Base-by-base conservation (phyloP, 2,329 filamentous ascomycete genomes). In the Beauveria brongniartii region DNA sequence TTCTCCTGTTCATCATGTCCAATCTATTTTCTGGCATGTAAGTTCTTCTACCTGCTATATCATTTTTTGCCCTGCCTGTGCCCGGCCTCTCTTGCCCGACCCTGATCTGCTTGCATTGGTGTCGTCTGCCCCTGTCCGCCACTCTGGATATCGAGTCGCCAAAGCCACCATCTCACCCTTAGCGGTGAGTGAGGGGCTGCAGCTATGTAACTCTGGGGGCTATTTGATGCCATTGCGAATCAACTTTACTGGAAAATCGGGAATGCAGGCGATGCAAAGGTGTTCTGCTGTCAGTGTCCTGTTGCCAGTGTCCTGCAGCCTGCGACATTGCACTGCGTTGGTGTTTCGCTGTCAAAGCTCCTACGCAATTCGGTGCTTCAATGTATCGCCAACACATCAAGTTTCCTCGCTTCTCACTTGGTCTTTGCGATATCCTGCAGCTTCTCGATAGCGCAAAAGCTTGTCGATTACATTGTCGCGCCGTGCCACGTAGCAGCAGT, bases 21-120 rank as follows among this genome's bases (percentile, higher is more conserved):
- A 63, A 63, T 59, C 61, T 63, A 30, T 63, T 63, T 40, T 63
- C 61, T 57, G 61, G 61, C 30, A 63, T 63, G 61, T 63, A 58
- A 63, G 61, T 63, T 24, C n/a, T n/a, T 20, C 14, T 59, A 44
- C 24, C 44, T 61, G 16, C 51, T 26, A 51, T 48, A 28, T 41
- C 20, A 8, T 53, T 40, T 12, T 22, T 41, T 41, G 24, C 20
- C 26, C 5, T 24, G n/a, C 20, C n/a, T 46, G 12, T 24, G n/a
- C 10, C 43, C 22, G 20, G 16, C 14, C 20, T 26, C 28, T 20
- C 12, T 10, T 41, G 10, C n/a, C 16, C 50, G 43, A 1, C 9
- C 24, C 5, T 30, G 10, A 12, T 12, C n/a, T 12, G 9, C 40
- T 40, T 46, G 57, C 51, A 55, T 55, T 61, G 51, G 8, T 55